Percentiles rank a stretch among this genome's conserved stretches.
phyloP scores from a whole-genome alignment of 2,329 filamentous ascomycete genomes.

The Juglanconis sp. region DNA sequence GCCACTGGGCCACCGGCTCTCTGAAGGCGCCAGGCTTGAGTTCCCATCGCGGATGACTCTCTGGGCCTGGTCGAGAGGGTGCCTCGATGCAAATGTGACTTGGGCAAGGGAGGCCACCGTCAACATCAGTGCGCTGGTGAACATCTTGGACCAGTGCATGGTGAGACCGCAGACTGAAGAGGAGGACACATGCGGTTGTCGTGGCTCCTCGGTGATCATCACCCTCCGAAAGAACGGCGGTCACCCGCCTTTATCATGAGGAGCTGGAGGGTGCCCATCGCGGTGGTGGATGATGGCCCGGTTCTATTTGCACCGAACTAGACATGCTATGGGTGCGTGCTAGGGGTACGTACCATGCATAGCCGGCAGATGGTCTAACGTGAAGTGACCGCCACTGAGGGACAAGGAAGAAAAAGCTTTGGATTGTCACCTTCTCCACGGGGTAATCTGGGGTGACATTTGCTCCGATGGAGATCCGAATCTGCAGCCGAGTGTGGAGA shows the following conservation, averaged over 20 bases:
- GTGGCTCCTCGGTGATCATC: not conserved
- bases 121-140: not conserved
- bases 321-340: too few relatives aligned
- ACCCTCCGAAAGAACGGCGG: not conserved
- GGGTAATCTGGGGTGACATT: too few relatives aligned
- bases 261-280: not conserved
- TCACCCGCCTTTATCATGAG: not conserved
- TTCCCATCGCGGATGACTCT: not conserved
- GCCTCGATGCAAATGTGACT: not conserved
- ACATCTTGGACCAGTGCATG: conserved; percentile 1
- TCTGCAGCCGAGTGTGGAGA: too few relatives aligned
- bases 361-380: not conserved
- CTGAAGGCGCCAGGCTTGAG: conserved; percentile 3
- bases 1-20: conserved; percentile 20
- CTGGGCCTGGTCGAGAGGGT: not conserved
- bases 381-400: not conserved
- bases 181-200: not conserved
- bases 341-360: too few relatives aligned
- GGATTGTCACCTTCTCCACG: too few relatives aligned
- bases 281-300: not conserved
- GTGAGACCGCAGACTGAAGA: not conserved
- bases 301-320: not conserved
- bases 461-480: too few relatives aligned
- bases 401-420: too few relatives aligned
- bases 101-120: conserved; percentile 4